Conservation (phyloP, 2,329 filamentous ascomycete genomes). For the Colletotrichum nymphaeae region DNA sequence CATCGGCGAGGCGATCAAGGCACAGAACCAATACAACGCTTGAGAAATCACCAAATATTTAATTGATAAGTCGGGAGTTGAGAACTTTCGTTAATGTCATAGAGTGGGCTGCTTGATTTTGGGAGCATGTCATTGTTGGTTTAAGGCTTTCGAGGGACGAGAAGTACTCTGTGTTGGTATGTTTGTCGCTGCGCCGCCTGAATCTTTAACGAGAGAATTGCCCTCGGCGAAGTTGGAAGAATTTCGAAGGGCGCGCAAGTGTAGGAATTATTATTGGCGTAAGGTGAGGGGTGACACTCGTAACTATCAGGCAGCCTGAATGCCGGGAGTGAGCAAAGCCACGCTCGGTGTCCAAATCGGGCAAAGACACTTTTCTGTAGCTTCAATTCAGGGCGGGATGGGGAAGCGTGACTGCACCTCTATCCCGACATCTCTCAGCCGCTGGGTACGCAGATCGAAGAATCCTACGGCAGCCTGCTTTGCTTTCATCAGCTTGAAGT, state of each 20-base stretch:
- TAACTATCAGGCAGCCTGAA: not conserved
- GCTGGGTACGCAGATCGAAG: not conserved
- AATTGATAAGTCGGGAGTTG: not conserved
- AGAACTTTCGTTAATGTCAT: not conserved
- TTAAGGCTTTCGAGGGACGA: not conserved
- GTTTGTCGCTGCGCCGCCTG: not conserved
- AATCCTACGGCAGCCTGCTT: constrained; percentile 11
- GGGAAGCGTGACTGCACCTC: not conserved
- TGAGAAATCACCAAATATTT: constrained; percentile 20
- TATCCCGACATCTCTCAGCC: constrained; percentile 12
- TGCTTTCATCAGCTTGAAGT: not conserved
- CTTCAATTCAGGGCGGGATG: not conserved
- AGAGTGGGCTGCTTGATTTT: not conserved
- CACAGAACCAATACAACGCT: constrained; percentile 52
- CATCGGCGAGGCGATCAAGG: constrained; percentile 51
- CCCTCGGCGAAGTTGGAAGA: not conserved
- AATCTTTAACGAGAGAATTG: not conserved
- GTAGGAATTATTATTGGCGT: not conserved
- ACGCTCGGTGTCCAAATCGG: constrained; percentile 33
- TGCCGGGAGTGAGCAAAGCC: constrained; percentile 20
- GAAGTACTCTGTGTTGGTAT: not conserved
- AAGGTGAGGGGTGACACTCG: not conserved
- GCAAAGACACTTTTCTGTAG: constrained; percentile 6
- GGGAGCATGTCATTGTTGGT: not conserved
- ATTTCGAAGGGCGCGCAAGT: not conserved